Base-by-base conservation (phyloP, 2,329 filamentous ascomycete genomes). In the Stemphylium vesicarium region DNA sequence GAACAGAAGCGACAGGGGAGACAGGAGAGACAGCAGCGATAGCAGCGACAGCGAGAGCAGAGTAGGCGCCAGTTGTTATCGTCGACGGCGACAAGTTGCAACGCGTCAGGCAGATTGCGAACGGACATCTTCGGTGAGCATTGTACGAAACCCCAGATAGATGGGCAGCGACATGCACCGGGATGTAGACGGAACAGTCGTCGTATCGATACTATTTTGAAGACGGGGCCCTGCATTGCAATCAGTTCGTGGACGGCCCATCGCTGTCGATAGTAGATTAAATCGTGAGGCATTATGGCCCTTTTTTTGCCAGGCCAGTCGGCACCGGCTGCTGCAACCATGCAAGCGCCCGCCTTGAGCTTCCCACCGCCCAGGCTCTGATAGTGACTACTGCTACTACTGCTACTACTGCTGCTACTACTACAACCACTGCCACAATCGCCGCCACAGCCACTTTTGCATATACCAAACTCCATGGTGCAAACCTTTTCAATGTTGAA, bases 81-180 rank as follows among this genome's bases (percentile, higher is more conserved):
- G 24, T 12, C 31, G 15, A 24, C 41, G 24, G 9, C 31, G 15
- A 24, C 41, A 16, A 37, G 29, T 50, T 52, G 54, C 36, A 52
- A 55, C 55, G 22, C 15, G 50, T 36, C 29, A 42, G 51, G 57
- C 48, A 50, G 53, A 49, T 6, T 24, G 22, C 22, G 22, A 24
- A 7, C 22, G 22, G 22, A 24, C 22, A 24, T 24, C 2, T 5
- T 7, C 4, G 6, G 22, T 24, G 22, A 24, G 22, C 22, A 24
- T 24, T 24, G 22, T 24, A 15, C n/a, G 24, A 41, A 42, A n/a
- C 45, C 24, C 24, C 36, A 32, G 26, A 45, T 42, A 39, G 46
- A 47, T 37, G 24, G 39, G 41, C 40, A 15, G 29, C 20, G 26
- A 22, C 47, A 31, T 29, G 41, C 29, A 42, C n/a, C 9, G 41